A percentile compares a stretch with the other conserved stretches of the same genome.
Evolutionary conservation across 371 early-diverging fungal species (phyloP).

Genomic region (Parasitella parasitica): DNA sequence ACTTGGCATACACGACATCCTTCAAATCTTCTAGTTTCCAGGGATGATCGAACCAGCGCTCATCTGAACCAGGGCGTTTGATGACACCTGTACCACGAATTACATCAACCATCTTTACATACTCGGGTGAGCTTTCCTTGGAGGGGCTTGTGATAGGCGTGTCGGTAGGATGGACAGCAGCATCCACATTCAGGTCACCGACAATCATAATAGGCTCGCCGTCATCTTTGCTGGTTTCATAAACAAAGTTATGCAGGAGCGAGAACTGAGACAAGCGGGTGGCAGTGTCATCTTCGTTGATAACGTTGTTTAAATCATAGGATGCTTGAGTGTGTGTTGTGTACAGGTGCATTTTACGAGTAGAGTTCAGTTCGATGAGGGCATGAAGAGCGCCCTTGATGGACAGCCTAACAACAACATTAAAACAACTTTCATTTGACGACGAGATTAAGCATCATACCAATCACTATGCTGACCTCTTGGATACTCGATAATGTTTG

Average conservation of each 20-base stretch:
- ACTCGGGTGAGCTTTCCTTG: constrained; percentile 54
- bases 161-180: constrained; percentile 49
- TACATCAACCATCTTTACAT: constrained; percentile 61
- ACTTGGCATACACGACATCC: constrained; percentile 56
- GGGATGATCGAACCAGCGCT: constrained; percentile 20
- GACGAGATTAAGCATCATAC: constrained; percentile 20
- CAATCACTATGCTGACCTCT: constrained; percentile 74
- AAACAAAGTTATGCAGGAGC: constrained; percentile 64
- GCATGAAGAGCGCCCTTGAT: constrained; percentile 84
- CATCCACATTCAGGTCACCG: constrained; percentile 80
- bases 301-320: constrained; percentile 47
- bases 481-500: constrained; percentile 59
- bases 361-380: constrained; percentile 55
- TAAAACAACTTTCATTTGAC: neutral
- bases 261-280: constrained; percentile 65
- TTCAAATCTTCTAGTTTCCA: constrained; percentile 28
- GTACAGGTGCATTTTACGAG: constrained; percentile 64
- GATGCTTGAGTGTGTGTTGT: constrained; percentile 86
- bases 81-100: constrained; percentile 52
- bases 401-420: constrained; percentile 48
- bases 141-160: constrained; percentile 33
- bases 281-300: constrained; percentile 55
- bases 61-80: constrained; percentile 4
- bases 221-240: constrained; percentile 31
- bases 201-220: constrained; percentile 60